Percentiles rank a stretch among this genome's conserved stretches.
These are phyloP conservation scores for Fusarium albosuccineum DNA, from an alignment of 2,329 filamentous ascomycete species.

Conservation along the genomic window DNA sequence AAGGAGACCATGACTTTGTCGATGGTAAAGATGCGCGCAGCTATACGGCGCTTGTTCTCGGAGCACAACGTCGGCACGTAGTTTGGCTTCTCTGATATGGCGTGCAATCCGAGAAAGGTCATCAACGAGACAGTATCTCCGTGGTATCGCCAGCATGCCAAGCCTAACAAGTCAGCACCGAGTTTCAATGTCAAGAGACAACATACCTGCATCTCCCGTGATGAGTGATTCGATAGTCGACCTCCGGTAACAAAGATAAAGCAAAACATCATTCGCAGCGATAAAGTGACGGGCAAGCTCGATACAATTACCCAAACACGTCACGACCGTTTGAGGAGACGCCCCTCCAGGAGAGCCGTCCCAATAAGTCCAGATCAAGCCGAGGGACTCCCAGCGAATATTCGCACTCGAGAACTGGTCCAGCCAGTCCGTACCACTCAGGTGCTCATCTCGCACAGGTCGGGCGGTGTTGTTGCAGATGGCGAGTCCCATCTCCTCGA, in stretches of 20 bases:
- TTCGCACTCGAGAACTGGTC: slow-evolving; percentile 54
- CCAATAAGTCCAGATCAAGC: slow-evolving; percentile 51
- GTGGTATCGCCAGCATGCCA: slow-evolving; percentile 54
- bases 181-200: rapidly evolving
- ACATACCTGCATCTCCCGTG: slow-evolving; percentile 57
- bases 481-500: slow-evolving; percentile 53
- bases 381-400: slow-evolving; percentile 60
- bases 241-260: slow-evolving; percentile 53
- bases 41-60: slow-evolving; percentile 51
- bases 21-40: slow-evolving; percentile 54
- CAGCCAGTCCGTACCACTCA: slow-evolving; percentile 54
- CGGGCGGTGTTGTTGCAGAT: slow-evolving; percentile 55
- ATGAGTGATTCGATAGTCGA: slow-evolving; percentile 54
- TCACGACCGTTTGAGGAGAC: slow-evolving; percentile 7
- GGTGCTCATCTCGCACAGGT: slow-evolving; percentile 52
- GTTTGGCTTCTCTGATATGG: slow-evolving; percentile 34
- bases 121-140: slow-evolving; percentile 53
- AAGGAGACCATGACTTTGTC: slow-evolving; percentile 67
- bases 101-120: slow-evolving; percentile 55
- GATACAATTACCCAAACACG: slow-evolving; percentile 49
- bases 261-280: slow-evolving; percentile 53
- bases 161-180: slow-evolving; percentile 43
- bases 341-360: slow-evolving; percentile 8
- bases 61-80: slow-evolving; percentile 52
- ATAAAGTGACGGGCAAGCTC: slow-evolving; percentile 47